Percentiles rank a stretch among this genome's conserved stretches.
Conservation (phyloP, 148 eudicot genomes). For the Silene latifolia region DNA sequence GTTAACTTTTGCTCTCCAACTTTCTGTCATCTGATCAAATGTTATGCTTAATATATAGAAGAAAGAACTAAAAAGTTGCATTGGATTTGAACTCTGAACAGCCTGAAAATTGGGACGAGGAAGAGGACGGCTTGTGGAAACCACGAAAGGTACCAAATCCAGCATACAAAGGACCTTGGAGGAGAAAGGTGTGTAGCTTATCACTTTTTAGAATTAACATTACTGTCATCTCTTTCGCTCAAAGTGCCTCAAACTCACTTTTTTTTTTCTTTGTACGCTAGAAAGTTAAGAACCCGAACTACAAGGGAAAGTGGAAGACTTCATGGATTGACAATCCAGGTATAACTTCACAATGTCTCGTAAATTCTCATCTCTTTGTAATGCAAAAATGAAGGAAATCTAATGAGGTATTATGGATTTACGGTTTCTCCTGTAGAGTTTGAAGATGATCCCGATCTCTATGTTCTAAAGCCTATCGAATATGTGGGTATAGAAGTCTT, state of each 20-base stretch:
- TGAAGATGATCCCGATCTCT: slow-evolving; percentile 97
- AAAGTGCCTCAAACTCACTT: not conserved
- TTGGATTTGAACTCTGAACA: slow-evolving; percentile 12
- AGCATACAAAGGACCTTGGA: slow-evolving; percentile 51
- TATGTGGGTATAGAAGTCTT: slow-evolving; percentile 97
- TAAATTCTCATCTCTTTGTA: not conserved
- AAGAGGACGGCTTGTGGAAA: slow-evolving; percentile 49
- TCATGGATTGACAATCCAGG: slow-evolving; percentile 99
- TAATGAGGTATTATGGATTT: not conserved
- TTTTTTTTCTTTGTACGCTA: slow-evolving; percentile 28
- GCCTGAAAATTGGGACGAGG: slow-evolving; percentile 50
- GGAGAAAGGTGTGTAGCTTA: slow-evolving; percentile 28
- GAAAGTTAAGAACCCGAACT: slow-evolving; percentile 90
- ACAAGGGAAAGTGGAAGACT: slow-evolving; percentile 94
- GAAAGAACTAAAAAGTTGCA: not conserved
- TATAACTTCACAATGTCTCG: slow-evolving; percentile 22
- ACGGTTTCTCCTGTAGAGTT: slow-evolving; percentile 38
- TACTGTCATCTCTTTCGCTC: slow-evolving; percentile 5
- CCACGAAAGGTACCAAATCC: slow-evolving; percentile 47
- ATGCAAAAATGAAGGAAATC: not conserved
- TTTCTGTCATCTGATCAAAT: not conserved
- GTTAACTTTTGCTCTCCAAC: slow-evolving; percentile 33
- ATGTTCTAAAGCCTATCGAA: slow-evolving; percentile 82
- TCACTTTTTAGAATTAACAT: not conserved
- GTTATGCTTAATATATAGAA: not conserved